Conservation (phyloP, 768 basidiomycete species). For the Boletellus ananas region DNA sequence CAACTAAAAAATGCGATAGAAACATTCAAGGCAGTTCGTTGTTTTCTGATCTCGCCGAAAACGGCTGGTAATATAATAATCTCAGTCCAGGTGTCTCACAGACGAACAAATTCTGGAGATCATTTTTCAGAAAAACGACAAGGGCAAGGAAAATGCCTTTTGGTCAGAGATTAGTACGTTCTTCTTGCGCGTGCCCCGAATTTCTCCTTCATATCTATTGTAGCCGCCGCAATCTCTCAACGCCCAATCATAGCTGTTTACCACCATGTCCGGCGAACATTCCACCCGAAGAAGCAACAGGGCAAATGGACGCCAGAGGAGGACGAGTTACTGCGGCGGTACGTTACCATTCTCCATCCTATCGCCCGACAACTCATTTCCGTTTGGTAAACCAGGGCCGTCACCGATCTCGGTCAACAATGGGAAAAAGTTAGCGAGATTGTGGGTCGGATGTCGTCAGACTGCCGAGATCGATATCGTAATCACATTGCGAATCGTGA, state of each 20-base stretch:
- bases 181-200: neutral
- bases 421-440: constrained; percentile 75
- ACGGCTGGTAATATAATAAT: constrained; percentile 2
- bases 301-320: constrained; percentile 70
- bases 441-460: constrained; percentile 73
- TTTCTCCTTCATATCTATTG: constrained; percentile 6
- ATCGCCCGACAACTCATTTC: constrained; percentile 1
- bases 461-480: constrained; percentile 83
- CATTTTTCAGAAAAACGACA: constrained; percentile 66
- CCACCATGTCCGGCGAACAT: constrained; percentile 68
- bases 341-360: constrained; percentile 21
- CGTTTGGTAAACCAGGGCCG: constrained; percentile 47
- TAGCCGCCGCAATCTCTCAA: constrained; percentile 67
- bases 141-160: constrained; percentile 60
- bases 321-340: constrained; percentile 63
- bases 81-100: constrained; percentile 48
- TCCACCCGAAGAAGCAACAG: constrained; percentile 65
- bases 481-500: constrained; percentile 75
- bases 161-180: constrained; percentile 78
- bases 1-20: constrained; percentile 65
- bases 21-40: constrained; percentile 53
- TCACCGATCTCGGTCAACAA: constrained; percentile 63
- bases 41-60: neutral
- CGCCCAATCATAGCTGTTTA: constrained; percentile 83
- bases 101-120: constrained; percentile 56